phyloP scores from a whole-genome alignment of 1,284 basidiomycete species.

The Ceratobasidium sp. region DNA sequence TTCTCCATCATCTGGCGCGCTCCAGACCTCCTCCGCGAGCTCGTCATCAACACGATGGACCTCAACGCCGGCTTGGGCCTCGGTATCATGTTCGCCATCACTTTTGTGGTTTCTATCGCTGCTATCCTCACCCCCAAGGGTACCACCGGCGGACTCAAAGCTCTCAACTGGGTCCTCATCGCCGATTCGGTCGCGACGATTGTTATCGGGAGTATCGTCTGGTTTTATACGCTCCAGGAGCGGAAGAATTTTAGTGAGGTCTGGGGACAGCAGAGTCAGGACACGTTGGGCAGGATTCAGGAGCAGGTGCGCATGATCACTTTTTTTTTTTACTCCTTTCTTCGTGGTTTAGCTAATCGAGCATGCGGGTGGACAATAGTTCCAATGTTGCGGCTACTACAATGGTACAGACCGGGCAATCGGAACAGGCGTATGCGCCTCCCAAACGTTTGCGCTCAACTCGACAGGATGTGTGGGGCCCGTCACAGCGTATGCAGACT shows the following conservation, averaged over 20 bases:
- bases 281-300: slow-evolving; percentile 73
- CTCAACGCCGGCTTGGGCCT: slow-evolving; percentile 78
- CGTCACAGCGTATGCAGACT: slow-evolving; percentile 75
- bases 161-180: slow-evolving; percentile 81
- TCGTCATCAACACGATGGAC: slow-evolving; percentile 72
- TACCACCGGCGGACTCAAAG: slow-evolving; percentile 73
- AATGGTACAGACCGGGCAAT: slow-evolving; percentile 72
- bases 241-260: slow-evolving; percentile 73
- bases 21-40: slow-evolving; percentile 75
- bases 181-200: slow-evolving; percentile 71
- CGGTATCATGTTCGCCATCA: slow-evolving; percentile 76
- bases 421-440: slow-evolving; percentile 74
- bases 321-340: slow-evolving; percentile 26
- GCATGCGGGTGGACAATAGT: slow-evolving; percentile 62
- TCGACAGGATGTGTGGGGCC: slow-evolving; percentile 74
- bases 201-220: slow-evolving; percentile 76
- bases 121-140: slow-evolving; percentile 79
- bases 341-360: slow-evolving; percentile 14
- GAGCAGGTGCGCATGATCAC: slow-evolving; percentile 72
- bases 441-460: slow-evolving; percentile 65
- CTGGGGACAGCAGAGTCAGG: slow-evolving; percentile 67
- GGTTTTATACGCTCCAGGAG: slow-evolving; percentile 83
- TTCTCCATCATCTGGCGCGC: slow-evolving; percentile 79
- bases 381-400: slow-evolving; percentile 84
- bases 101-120: slow-evolving; percentile 76